These are phyloP conservation scores for Mrakiaceae sp. DNA, from an alignment of 1,284 basidiomycete genomes.

Conservation along the genomic window DNA sequence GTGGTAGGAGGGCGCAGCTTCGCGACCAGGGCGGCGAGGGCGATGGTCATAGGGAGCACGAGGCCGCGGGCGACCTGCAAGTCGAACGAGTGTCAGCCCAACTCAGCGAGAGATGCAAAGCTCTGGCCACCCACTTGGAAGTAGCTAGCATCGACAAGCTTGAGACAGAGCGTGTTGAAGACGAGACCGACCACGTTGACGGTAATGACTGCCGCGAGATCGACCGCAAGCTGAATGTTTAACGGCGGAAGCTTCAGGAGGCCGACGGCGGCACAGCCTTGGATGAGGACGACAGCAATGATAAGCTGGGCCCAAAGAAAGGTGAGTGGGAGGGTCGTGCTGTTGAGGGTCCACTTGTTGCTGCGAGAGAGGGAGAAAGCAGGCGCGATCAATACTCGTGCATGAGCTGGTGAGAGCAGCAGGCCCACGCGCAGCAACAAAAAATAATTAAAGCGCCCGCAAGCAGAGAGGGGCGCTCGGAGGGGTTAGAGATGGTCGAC, in stretches of 20 bases:
- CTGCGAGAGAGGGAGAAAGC: conserved; percentile 13
- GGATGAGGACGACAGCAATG: conserved; percentile 49
- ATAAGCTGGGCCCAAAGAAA: conserved; percentile 58
- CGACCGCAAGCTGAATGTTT: conserved; percentile 13
- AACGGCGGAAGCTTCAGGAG: conserved; percentile 18
- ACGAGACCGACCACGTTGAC: conserved; percentile 60
- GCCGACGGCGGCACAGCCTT: conserved; percentile 15
- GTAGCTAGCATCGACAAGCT: conserved; percentile 62
- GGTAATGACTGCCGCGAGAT: conserved; percentile 23
- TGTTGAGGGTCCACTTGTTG: conserved; percentile 41
- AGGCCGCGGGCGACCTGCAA: conserved; percentile 62
- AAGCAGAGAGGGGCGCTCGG: background rate
- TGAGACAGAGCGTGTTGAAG: conserved; percentile 63
- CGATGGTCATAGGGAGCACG: conserved; percentile 54
- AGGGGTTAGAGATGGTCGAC: background rate
- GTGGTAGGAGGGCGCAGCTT: conserved; percentile 17
- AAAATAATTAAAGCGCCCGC: background rate
- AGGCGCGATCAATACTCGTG: background rate
- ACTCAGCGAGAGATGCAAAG: background rate
- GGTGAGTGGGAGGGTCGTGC: conserved; percentile 52
- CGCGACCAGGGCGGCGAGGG: conserved; percentile 23
- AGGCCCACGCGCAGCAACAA: background rate
- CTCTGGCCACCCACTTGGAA: conserved; percentile 46
- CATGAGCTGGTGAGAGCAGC: background rate
- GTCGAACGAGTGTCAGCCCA: background rate